Percentiles rank a stretch among this genome's conserved stretches.
phyloP scores from a whole-genome alignment of 768 basidiomycete species.

The Steccherinum ochraceum region DNA sequence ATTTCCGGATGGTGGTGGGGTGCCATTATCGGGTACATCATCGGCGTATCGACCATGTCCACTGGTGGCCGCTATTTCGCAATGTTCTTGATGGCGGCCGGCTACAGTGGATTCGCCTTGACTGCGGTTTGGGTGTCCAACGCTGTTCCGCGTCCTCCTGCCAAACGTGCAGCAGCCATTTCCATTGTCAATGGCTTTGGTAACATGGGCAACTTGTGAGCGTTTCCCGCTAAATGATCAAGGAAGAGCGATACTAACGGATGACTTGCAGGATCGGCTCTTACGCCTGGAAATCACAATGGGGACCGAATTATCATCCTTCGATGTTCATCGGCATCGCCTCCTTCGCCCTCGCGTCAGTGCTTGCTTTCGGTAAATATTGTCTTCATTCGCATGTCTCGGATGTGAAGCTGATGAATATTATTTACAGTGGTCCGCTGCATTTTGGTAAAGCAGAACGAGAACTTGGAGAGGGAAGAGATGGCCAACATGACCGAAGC shows the following conservation, averaged over 20 bases:
- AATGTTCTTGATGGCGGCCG: slow-evolving; percentile 58
- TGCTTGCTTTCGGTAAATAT: slow-evolving; percentile 29
- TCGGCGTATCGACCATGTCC: slow-evolving; percentile 46
- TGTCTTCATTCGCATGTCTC: not conserved
- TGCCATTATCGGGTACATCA: slow-evolving; percentile 54
- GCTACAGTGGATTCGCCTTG: slow-evolving; percentile 39
- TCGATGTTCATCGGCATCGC: slow-evolving; percentile 48
- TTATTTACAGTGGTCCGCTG: slow-evolving; percentile 33
- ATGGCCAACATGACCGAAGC: slow-evolving; percentile 33
- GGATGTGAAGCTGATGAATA: not conserved
- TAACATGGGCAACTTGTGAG: slow-evolving; percentile 54
- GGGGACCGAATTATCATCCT: slow-evolving; percentile 57
- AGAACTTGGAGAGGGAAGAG: slow-evolving; percentile 43
- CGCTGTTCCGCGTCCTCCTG: slow-evolving; percentile 52
- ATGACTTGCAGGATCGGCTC: slow-evolving; percentile 42
- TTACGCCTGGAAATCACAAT: slow-evolving; percentile 54
- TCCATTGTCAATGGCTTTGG: slow-evolving; percentile 59
- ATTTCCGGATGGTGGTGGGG: slow-evolving; percentile 52
- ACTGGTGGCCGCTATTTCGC: slow-evolving; percentile 53
- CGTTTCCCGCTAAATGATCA: no score
- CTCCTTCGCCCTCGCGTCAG: slow-evolving; percentile 24
- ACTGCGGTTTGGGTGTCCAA: slow-evolving; percentile 61
- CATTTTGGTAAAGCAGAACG: slow-evolving; percentile 45
- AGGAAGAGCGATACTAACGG: not conserved
- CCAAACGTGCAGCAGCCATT: slow-evolving; percentile 49